phyloP scores from a whole-genome alignment of 2,329 filamentous ascomycete genomes.

The Colletotrichum lindemuthianum region DNA sequence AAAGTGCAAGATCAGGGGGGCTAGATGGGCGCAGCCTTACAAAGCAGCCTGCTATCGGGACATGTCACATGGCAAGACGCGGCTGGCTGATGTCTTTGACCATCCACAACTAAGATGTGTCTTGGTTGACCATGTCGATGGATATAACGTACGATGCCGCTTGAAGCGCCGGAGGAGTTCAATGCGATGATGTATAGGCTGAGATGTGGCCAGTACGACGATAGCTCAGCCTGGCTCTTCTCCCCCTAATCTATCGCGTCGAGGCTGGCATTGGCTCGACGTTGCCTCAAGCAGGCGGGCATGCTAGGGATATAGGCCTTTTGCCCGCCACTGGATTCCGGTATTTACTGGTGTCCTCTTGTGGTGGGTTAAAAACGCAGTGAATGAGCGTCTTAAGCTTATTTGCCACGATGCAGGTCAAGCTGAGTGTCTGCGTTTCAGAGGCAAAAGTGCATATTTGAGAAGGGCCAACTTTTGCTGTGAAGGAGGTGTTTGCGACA shows the following conservation, averaged over 20 bases:
- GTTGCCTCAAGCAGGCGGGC: too few species aligned
- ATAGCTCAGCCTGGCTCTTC: too few species aligned
- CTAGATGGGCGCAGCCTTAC: constrained; percentile 21
- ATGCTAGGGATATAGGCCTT: neutral
- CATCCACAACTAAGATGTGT: constrained; percentile 14
- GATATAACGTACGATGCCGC: neutral
- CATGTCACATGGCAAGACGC: neutral
- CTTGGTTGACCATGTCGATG: neutral
- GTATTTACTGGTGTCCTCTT: neutral
- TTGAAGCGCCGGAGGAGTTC: too few species aligned
- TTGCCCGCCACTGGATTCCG: neutral
- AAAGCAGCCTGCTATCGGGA: constrained; percentile 4
- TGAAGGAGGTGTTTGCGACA: too few species aligned
- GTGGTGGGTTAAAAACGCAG: constrained; percentile 12
- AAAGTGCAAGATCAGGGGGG: constrained; percentile 23
- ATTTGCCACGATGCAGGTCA: constrained; percentile 9
- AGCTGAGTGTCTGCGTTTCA: too few species aligned
- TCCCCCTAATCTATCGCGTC: too few species aligned
- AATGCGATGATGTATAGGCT: too few species aligned
- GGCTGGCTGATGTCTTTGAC: constrained; percentile 5
- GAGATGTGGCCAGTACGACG: too few species aligned
- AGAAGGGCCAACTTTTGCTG: too few species aligned
- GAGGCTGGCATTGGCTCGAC: too few species aligned
- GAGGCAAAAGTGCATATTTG: too few species aligned
- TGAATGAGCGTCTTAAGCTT: too few species aligned